Base-by-base conservation (phyloP, 768 basidiomycete genomes). In the Agrocybe chaxingu region DNA sequence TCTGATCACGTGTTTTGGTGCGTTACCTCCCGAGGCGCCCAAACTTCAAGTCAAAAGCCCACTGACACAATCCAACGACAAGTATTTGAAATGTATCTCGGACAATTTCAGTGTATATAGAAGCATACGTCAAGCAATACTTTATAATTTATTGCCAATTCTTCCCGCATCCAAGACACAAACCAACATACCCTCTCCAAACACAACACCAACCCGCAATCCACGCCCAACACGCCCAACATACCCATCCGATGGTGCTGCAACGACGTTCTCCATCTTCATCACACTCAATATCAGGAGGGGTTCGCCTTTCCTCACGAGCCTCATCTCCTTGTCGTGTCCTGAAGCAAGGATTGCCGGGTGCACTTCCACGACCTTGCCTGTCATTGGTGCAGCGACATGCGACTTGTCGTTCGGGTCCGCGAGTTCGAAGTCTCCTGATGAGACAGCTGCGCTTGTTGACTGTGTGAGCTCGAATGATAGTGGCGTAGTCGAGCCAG, bases 181-280 rank as follows among this genome's bases (percentile, higher is more conserved):
- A 42, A 70, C 55, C 12, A 72, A 47, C 56, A 58, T 61, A 2
- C 72, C 67, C 51, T 73, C 72, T 16, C 64, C 65, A 32, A 73
- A 29, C 4, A 73, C 59, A 12, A 55, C 60, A 1, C 71, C 70
- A 31, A 57, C 52, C 31, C 56, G 57, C n/a, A 71, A 53, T 1
- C 70, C 70, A 40, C 61, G 67, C 6, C 70, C 71, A 18, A 61
- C 35, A 38, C 64, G 58, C 42, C 60, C 58, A 4, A 73, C 55
- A 42, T 56, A 48, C 30, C 67, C 69, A 57, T 69, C 66, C 30
- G 45, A 50, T 0, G 66, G 65, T 9, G 68, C 63, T 4, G 52
- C 38, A 13, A 73, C 50, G 3, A 59, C 56, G 48, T 61, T 72
- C 50, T 73, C 72, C 70, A 73, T 73, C 63, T 73, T 73, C 72